These are phyloP conservation scores for Aspergillus sclerotioniger DNA, from an alignment of 495 filamentous ascomycete species.

Conservation along the genomic window DNA sequence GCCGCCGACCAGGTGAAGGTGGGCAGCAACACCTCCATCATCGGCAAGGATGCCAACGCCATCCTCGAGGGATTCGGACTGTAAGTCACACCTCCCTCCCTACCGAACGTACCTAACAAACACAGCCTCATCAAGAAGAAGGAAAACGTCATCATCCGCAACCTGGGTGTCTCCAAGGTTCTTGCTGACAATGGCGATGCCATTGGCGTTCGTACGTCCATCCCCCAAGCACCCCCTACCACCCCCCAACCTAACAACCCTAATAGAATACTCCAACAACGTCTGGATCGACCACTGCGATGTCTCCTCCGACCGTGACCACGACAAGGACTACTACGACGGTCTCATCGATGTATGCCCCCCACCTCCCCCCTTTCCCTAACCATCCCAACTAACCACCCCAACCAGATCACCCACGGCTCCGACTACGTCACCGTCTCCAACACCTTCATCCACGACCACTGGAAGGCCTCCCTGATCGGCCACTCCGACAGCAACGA, in stretches of 20 bases:
- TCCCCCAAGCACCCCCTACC: not conserved
- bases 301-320: constrained; percentile 53
- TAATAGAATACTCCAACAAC: constrained; percentile 48
- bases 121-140: constrained; percentile 43
- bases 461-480: constrained; percentile 63
- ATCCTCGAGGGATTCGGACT: constrained; percentile 34
- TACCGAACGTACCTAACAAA: not conserved
- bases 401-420: constrained; percentile 39
- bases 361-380: not conserved
- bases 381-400: not conserved
- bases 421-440: constrained; percentile 52
- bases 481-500: constrained; percentile 53
- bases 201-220: constrained; percentile 49
- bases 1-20: constrained; percentile 42
- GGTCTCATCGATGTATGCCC: constrained; percentile 58
- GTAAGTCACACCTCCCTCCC: constrained; percentile 12
- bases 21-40: constrained; percentile 55
- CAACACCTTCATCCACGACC: constrained; percentile 55
- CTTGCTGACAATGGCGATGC: constrained; percentile 58
- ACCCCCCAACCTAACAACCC: constrained; percentile 11
- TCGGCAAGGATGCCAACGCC: constrained; percentile 39
- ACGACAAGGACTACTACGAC: constrained; percentile 67
- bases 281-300: constrained; percentile 72
- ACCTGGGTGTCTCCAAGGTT: constrained; percentile 60
- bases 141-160: constrained; percentile 62